phyloP scores from a whole-genome alignment of 2,329 filamentous ascomycete genomes.

The Cryphonectria parasitica region DNA sequence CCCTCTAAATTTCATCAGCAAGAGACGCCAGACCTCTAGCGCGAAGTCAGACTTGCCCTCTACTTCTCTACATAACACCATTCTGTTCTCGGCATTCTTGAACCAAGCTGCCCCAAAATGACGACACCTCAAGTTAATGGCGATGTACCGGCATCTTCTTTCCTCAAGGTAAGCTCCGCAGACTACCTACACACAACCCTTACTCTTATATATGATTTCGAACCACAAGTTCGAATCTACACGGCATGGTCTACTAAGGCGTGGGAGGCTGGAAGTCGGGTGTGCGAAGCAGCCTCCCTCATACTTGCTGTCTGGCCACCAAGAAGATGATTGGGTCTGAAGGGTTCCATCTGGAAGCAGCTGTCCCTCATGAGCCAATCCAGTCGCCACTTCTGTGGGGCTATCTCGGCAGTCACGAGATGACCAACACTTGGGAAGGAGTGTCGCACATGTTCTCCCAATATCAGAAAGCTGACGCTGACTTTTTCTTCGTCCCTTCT shows the following conservation, averaged over 20 bases:
- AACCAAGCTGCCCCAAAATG: constrained; percentile 34
- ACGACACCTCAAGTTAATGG: constrained; percentile 53
- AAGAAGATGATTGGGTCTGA: not conserved
- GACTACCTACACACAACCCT: not conserved
- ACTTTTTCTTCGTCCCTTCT: constrained; percentile 22
- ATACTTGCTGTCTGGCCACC: not conserved
- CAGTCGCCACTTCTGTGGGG: not conserved
- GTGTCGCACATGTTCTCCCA: not conserved
- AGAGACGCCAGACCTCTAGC: not conserved
- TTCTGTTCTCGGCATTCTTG: not conserved
- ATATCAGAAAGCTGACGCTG: constrained; percentile 2
- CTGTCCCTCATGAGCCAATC: not conserved
- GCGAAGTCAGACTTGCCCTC: not conserved
- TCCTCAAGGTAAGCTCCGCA: constrained; percentile 48
- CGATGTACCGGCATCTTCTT: constrained; percentile 53
- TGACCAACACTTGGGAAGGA: not conserved
- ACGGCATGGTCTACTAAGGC: not conserved
- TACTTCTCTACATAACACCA: not conserved
- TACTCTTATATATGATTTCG: not conserved
- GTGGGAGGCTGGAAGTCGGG: not conserved
- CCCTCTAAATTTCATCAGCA: not conserved
- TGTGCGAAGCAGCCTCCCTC: not conserved
- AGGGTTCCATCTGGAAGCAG: not conserved
- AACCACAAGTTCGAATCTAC: not conserved
- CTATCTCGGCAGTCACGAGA: not conserved